Conservation (phyloP, 169 alveolate species). For the Cryptosporidium viatorum region DNA sequence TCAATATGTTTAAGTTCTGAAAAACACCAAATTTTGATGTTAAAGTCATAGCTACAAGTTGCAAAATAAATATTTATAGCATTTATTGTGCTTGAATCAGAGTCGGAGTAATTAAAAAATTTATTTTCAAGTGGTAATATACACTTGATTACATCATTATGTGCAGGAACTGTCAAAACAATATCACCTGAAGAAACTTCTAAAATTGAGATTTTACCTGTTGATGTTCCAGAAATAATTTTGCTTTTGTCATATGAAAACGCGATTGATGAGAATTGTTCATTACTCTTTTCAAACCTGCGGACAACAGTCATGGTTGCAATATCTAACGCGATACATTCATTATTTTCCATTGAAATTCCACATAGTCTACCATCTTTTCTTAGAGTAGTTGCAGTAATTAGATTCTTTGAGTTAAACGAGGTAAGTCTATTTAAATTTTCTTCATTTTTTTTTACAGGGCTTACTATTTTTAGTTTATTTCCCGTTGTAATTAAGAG, state of each 20-base stretch:
- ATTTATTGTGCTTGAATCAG: not conserved
- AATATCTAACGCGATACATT: conserved; percentile 32
- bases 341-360: conserved; percentile 24
- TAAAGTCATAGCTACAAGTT: conserved; percentile 61
- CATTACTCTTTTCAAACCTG: conserved; percentile 20
- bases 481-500: conserved; percentile 31
- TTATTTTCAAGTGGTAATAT: conserved; percentile 22
- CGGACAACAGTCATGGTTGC: conserved; percentile 25
- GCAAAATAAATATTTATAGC: conserved; percentile 11
- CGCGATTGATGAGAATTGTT: conserved; percentile 1
- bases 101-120: not conserved
- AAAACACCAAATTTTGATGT: conserved; percentile 51
- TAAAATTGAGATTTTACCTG: conserved; percentile 38
- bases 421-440: not conserved
- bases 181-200: conserved; percentile 34
- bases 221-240: conserved; percentile 29
- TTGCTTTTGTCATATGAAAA: conserved; percentile 56
- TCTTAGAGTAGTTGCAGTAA: conserved; percentile 34
- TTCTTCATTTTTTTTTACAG: not conserved
- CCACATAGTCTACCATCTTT: conserved; percentile 57
- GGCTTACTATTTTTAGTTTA: conserved; percentile 22
- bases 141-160: conserved; percentile 26
- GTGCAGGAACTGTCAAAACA: conserved; percentile 1
- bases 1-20: not conserved
- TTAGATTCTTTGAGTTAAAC: conserved; percentile 33